A percentile compares a stretch with the other conserved stretches of the same genome.
These are phyloP conservation scores for Hippophae gyantsensis DNA, from an alignment of 306 rosid species.

Conservation along the genomic window DNA sequence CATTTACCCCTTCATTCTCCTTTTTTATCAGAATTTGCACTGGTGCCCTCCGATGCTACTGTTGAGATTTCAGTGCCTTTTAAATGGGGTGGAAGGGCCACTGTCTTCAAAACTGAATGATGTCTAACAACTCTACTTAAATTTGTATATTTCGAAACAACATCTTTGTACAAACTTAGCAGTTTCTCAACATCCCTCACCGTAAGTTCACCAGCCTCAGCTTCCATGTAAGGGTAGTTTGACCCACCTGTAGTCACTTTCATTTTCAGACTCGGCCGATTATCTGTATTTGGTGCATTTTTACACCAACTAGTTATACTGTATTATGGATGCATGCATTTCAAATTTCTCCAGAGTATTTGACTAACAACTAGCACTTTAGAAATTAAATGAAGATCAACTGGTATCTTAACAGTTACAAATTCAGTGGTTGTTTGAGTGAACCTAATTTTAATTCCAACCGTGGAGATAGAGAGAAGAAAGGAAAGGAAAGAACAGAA, in stretches of 20 bases:
- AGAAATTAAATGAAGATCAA: not conserved
- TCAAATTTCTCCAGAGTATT: not conserved
- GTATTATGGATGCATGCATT: not conserved
- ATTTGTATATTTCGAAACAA: conserved; percentile 40
- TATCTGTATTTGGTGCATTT: not conserved
- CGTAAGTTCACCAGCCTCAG: conserved; percentile 43
- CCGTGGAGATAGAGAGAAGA: no score
- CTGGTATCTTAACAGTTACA: not conserved
- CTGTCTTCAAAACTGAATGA: conserved; percentile 31
- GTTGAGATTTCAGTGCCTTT: conserved; percentile 10
- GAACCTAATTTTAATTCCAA: no score
- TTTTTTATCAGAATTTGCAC: conserved; percentile 3
- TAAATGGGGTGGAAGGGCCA: conserved; percentile 24
- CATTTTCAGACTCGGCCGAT: no score
- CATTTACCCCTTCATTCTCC: conserved; percentile 1
- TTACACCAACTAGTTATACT: conserved; percentile 1
- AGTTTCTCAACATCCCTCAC: conserved; percentile 44
- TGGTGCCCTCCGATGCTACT: not conserved
- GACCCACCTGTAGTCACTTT: conserved; percentile 21
- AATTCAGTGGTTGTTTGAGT: no score
- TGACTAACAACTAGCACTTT: not conserved
- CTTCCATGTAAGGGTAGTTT: conserved; percentile 49
- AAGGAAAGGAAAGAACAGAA: no score
- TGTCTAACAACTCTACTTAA: conserved; percentile 28
- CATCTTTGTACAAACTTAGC: conserved; percentile 42